Base-by-base conservation (phyloP, 1,284 basidiomycete species). In the Rhizoctonia solani region DNA sequence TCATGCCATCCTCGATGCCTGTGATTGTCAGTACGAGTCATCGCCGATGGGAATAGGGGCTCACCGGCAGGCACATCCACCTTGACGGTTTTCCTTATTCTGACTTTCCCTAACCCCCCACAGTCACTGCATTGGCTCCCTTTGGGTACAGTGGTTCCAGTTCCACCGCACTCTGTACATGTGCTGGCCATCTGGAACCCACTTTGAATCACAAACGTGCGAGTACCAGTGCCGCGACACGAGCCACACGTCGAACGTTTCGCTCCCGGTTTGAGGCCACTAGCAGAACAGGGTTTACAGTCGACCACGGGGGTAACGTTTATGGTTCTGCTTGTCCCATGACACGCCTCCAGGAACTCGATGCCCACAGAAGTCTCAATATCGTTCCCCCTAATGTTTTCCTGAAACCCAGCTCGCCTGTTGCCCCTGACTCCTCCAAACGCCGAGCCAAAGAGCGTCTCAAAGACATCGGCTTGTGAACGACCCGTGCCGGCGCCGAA, bases 151-250 rank as follows among this genome's bases (percentile, higher is more conserved):
- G 85, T 86, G 37, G 85, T 85, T 16, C 97, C 97, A 14, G 85
- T 81, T n/a, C 97, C 97, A 25, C 85, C 81, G 78, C 97, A 99
- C 25, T 84, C 78, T 59, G 83, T 82, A 78, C 97, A 99, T 25
- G 94, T 95, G 72, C 88, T 92, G 11, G 95, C 89, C 94, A 99
- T 97, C 76, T 95, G 92, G 86, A 99, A 99, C 16, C 97, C 97
- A 76, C 85, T 88, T 76, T 95, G 89, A 73, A 99, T 87, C 66
- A 95, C 89, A 78, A 93, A 98, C 13, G 94, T 93, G 75, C 89
- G 85, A 49, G 90, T 88, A 27, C 97, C 97, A 11, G 90, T 86
- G 52, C 97, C 97, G 59, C 87, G 84, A 78, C 97, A 99, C 46
- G 87, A 79, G 50, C 81, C 76, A 78, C 97, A 99, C 23, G 87